Conservation (phyloP, 805 yeast species). For the Starmera amethionina region DNA sequence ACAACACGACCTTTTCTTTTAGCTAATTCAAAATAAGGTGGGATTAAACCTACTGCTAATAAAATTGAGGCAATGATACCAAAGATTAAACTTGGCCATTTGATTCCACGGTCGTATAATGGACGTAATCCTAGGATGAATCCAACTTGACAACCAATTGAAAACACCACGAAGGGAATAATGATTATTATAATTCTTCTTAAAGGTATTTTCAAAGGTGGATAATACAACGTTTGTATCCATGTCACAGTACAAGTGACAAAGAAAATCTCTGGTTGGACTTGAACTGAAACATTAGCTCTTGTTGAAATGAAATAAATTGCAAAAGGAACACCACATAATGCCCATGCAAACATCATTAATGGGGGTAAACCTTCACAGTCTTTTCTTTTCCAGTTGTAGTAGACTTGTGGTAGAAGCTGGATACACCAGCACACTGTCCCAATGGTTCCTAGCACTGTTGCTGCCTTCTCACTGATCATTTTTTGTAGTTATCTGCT, state of each 20-base stretch:
- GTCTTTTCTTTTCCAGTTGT: slow-evolving; percentile 66
- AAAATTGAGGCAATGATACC: slow-evolving; percentile 75
- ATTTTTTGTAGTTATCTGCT: slow-evolving; percentile 1
- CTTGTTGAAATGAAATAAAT: slow-evolving; percentile 68
- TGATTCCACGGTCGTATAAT: slow-evolving; percentile 35
- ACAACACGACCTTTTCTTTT: slow-evolving; percentile 78
- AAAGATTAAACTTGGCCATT: slow-evolving; percentile 74
- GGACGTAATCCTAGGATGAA: slow-evolving; percentile 62
- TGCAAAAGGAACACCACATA: slow-evolving; percentile 72
- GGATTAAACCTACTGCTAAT: slow-evolving; percentile 70
- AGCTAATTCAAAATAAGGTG: slow-evolving; percentile 80
- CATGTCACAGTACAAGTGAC: slow-evolving; percentile 58
- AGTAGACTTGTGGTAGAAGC: slow-evolving; percentile 72
- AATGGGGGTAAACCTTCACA: slow-evolving; percentile 83
- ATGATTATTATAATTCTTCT: slow-evolving; percentile 29
- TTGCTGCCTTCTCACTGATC: slow-evolving; percentile 38
- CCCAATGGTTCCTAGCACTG: slow-evolving; percentile 78
- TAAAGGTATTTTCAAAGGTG: slow-evolving; percentile 44
- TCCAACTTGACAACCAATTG: slow-evolving; percentile 59
- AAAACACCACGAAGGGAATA: slow-evolving; percentile 27
- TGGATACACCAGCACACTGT: slow-evolving; percentile 93
- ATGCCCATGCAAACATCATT: slow-evolving; percentile 81
- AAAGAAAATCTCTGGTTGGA: slow-evolving; percentile 86
- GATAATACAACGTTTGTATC: slow-evolving; percentile 62
- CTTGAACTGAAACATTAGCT: slow-evolving; percentile 68